Evolutionary conservation across 306 rosid genomes (phyloP), one percentile per base, ranked within the genome.

Genomic region (Glycine soja): DNA sequence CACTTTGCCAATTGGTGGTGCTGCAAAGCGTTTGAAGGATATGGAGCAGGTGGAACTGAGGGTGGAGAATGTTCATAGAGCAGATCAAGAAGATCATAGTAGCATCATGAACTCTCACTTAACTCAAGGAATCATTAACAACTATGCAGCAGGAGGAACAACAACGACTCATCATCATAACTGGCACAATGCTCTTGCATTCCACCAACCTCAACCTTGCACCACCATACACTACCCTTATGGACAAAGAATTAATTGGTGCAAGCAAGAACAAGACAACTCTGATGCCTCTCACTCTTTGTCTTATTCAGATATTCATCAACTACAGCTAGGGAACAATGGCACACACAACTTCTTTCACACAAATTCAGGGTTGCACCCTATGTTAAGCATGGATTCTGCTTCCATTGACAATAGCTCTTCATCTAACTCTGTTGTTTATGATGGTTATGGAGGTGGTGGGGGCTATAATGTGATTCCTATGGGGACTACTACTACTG

Each of bases 21-120:
- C 94, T 0, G 91, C 98, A 0, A 94, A 94, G 90, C 88, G 97
- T 32, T 53, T 94, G 76, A 92, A 94, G 68, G 98, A 94, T 3
- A 85, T 79, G 19, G 93, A 90, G 13, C 91, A 89, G 13, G 89
- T 83, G 1, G 83, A 77, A 15, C 72, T 86, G 12, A 80, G 63
- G 5, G 75, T 82, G 10, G 87, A 24, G 30, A 24, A 86, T 8
- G 61, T 14, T 1, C 62, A 70, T 9, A 81, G 80, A 56, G 69
- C 83, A 5, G 82, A 80, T 5, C 74, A 69, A 38, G 80, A 88
- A 0, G 78, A 71, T 6, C 67, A 70, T 5, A 52, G 68, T 2
- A 52, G 68, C 72, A 67, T 58, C 77, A 47, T 40, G 19, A 81
- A 3, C 16, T 79, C 93, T 0, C 90, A 85, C 4, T 58, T 86